phyloP scores from a whole-genome alignment of 2,329 filamentous ascomycete species.

The Pestalotiopsis sp. region DNA sequence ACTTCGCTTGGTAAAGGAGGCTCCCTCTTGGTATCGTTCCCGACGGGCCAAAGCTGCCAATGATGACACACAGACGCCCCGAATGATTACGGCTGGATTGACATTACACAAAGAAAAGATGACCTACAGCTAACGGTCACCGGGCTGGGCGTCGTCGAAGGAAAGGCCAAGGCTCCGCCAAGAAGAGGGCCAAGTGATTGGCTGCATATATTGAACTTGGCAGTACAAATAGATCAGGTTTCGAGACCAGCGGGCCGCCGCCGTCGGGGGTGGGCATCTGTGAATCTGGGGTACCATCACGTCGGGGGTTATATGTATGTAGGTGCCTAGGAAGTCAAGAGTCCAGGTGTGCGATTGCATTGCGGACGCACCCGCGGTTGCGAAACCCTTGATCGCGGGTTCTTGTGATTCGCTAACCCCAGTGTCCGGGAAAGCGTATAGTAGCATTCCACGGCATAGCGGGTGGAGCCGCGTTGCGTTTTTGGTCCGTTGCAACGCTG shows the following conservation, averaged over 20 bases:
- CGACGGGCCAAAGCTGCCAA: not conserved
- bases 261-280: not conserved
- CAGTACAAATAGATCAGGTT: not conserved
- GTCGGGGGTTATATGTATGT: no score
- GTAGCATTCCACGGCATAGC: not conserved
- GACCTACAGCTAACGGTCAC: not conserved
- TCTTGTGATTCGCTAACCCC: not conserved
- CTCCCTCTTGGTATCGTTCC: not conserved
- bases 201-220: conserved; percentile 2
- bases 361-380: not conserved
- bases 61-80: not conserved
- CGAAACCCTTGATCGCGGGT: not conserved
- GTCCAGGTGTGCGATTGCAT: not conserved
- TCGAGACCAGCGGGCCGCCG: not conserved
- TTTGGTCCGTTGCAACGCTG: not conserved
- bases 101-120: not conserved
- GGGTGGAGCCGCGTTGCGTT: not conserved
- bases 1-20: not conserved
- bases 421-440: not conserved
- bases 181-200: not conserved
- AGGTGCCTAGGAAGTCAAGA: not conserved
- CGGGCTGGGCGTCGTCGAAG: not conserved
- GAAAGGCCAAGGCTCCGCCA: not conserved
- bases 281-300: not conserved
- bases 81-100: no score